Evolutionary conservation across 192 early-diverging fungal genomes (phyloP).

Genomic region (Dimargaris verticillata): DNA sequence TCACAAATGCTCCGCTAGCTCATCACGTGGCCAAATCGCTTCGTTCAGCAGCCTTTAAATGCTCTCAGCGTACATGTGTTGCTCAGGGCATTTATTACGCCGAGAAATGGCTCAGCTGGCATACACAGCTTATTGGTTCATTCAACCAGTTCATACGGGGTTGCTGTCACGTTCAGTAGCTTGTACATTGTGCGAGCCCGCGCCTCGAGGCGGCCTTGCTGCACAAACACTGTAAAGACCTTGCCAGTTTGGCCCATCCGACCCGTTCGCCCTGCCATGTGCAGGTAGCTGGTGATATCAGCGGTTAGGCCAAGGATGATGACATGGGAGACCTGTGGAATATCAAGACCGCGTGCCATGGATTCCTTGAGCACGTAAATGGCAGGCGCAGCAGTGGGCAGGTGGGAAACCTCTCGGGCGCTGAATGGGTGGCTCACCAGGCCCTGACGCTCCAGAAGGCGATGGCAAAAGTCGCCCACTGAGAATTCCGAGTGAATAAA

Average conservation of each 20-base stretch:
- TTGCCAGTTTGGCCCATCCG: conserved; percentile 38
- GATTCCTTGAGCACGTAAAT: conserved; percentile 53
- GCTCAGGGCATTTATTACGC: too few species aligned
- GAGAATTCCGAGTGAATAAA: conserved; percentile 7
- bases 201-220: background rate
- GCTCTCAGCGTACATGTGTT: too few species aligned
- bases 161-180: background rate
- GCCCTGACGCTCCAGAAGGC: background rate
- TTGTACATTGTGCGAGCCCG: background rate
- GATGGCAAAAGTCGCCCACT: background rate
- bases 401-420: background rate
- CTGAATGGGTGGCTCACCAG: background rate
- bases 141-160: conserved; percentile 4
- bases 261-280: conserved; percentile 78
- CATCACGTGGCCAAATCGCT: too few species aligned
- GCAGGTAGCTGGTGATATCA: conserved; percentile 51
- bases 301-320: conserved; percentile 67
- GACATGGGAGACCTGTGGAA: conserved; percentile 61
- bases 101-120: too few species aligned
- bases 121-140: background rate
- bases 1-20: too few species aligned
- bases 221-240: conserved; percentile 4
- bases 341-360: conserved; percentile 68
- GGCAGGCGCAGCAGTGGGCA: background rate
- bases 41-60: too few species aligned